phyloP scores from a whole-genome alignment of 352 stramenopile genomes.

The Peronospora destructor region DNA sequence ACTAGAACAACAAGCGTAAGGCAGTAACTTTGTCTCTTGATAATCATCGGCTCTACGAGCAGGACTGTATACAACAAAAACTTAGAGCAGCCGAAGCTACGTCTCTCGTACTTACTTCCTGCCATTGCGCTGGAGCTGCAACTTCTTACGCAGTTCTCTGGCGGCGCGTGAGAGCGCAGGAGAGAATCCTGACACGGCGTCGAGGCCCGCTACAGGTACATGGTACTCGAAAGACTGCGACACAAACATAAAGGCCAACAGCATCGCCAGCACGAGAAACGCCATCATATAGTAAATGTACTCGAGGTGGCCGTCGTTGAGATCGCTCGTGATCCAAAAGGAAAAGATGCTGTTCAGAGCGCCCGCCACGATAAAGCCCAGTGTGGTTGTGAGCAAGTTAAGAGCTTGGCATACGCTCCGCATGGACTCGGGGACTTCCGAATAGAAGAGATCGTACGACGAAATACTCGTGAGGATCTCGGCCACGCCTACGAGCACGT shows the following conservation, averaged over 20 bases:
- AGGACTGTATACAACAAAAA: background rate
- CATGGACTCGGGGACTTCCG: slow-evolving; percentile 87
- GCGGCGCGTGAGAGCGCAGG: slow-evolving; percentile 49
- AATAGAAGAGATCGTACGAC: slow-evolving; percentile 89
- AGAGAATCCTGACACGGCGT: slow-evolving; percentile 53
- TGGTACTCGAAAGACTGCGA: slow-evolving; percentile 83
- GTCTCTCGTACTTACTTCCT: slow-evolving; percentile 10
- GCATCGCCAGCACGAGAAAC: slow-evolving; percentile 53
- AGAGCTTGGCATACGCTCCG: slow-evolving; percentile 86
- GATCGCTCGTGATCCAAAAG: slow-evolving; percentile 85
- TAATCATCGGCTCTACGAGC: background rate
- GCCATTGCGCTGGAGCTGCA: slow-evolving; percentile 29
- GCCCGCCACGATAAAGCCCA: slow-evolving; percentile 80
- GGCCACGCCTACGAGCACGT: slow-evolving; percentile 80
- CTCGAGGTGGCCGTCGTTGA: slow-evolving; percentile 88
- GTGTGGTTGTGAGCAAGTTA: slow-evolving; percentile 86
- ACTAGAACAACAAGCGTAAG: background rate
- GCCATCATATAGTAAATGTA: slow-evolving; percentile 86
- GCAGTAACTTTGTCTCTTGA: slow-evolving; percentile 1
- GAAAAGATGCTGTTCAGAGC: slow-evolving; percentile 85
- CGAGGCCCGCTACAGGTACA: slow-evolving; percentile 37
- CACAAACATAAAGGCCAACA: slow-evolving; percentile 53
- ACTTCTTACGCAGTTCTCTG: slow-evolving; percentile 33
- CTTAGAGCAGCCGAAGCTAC: background rate
- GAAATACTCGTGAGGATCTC: slow-evolving; percentile 89